Evolutionary conservation across 73 alveolate species (phyloP).

Genomic region (Paraurostyla sp.): DNA sequence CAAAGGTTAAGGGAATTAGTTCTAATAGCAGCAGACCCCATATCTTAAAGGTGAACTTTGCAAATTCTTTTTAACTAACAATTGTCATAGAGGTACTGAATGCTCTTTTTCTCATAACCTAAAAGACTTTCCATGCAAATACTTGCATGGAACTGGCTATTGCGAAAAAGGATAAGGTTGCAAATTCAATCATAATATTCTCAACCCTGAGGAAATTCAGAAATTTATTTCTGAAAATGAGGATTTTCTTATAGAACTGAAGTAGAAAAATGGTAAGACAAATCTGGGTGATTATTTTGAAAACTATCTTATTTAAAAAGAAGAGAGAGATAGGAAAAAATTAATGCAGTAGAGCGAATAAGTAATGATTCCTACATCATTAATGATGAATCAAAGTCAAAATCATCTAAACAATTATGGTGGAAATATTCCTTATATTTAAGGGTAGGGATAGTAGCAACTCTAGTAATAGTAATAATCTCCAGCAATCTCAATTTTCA

Average conservation of each 20-base stretch:
- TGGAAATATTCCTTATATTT: not conserved
- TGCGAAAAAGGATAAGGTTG: conserved; percentile 88
- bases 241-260: conserved; percentile 84
- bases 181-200: conserved; percentile 88
- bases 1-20: not conserved
- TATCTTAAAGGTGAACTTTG: conserved; percentile 81
- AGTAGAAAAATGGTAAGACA: conserved; percentile 83
- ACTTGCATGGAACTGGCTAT: conserved; percentile 88
- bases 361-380: conserved; percentile 27
- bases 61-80: conserved; percentile 86
- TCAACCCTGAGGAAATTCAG: conserved; percentile 75
- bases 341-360: not conserved
- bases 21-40: not conserved
- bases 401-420: not conserved
- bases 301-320: conserved; percentile 75
- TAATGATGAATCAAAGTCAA: not conserved
- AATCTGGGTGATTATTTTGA: conserved; percentile 86
- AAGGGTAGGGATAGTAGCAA: not conserved
- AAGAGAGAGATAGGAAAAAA: not conserved
- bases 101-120: conserved; percentile 90
- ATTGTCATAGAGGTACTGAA: conserved; percentile 88
- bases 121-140: conserved; percentile 87
- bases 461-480: not conserved
- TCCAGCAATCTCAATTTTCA: not conserved
- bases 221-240: conserved; percentile 86